phyloP scores from a whole-genome alignment of 345 rosid genomes.

The Jatropha curcas region DNA sequence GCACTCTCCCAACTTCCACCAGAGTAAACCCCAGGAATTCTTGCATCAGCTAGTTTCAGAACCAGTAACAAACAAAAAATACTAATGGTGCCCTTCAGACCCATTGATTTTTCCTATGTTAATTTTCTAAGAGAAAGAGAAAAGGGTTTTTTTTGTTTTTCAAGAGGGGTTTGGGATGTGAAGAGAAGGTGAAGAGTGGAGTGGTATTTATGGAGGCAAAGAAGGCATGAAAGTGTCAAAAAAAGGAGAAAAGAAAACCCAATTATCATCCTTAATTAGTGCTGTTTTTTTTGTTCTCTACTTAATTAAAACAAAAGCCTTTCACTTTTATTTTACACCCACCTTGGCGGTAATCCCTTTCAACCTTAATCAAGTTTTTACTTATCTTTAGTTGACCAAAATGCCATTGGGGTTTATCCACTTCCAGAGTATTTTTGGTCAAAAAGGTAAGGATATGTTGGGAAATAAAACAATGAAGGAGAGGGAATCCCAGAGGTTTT shows the following conservation, averaged over 20 bases:
- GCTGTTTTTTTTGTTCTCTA: conserved; percentile 20
- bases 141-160: not conserved
- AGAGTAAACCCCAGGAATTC: conserved; percentile 67
- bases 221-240: conserved; percentile 27
- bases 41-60: conserved; percentile 44
- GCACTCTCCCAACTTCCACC: conserved; percentile 76
- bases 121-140: not conserved
- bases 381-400: not conserved
- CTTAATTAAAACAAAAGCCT: conserved; percentile 9
- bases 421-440: not conserved
- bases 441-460: conserved; percentile 1
- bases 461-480: conserved; percentile 6
- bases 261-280: conserved; percentile 40
- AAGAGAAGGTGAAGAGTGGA: conserved; percentile 22
- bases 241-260: conserved; percentile 14
- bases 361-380: not conserved
- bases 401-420: conserved; percentile 1
- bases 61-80: conserved; percentile 28
- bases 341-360: not conserved
- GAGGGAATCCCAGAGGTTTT: not conserved
- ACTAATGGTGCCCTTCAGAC: not conserved
- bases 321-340: conserved; percentile 4
- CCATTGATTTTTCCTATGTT: conserved; percentile 17
- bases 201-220: conserved; percentile 42
- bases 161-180: conserved; percentile 7